Evolutionary conservation across 371 early-diverging fungal species (phyloP), one percentile per base, ranked within the genome.

Genomic region (Blakeslea trispora): DNA sequence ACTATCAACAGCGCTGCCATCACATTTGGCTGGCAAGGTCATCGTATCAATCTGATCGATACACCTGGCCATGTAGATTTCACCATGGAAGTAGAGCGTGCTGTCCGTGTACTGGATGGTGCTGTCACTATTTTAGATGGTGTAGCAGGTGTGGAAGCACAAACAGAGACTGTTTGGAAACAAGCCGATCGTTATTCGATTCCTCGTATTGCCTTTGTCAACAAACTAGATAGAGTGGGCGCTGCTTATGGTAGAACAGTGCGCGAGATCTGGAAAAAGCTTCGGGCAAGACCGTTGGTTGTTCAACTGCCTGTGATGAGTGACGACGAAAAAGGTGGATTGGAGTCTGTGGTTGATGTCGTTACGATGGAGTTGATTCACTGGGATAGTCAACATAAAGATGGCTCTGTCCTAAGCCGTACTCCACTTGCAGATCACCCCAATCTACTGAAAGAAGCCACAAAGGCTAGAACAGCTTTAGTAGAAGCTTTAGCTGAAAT

Each of bases 1-100:
- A 97, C 98, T 0, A 97, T 98, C 62, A 87, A 87, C 35, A 91
- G 94, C 5, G 98, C 99, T 0, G 93, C 96, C 11, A 97, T 96
- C 34, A 95, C 97, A 15, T 91, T 95, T 68, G 88, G 86, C 2
- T 97, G 98, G 98, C 69, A 81, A 17, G 83, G 82, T 41, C 84
- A 91, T 59, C 87, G 85, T 11, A 81, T 97, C 66, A 95, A 97
- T 64, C 64, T 97, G 50, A 95, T 98, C 47, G 98, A 98, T 64
- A 97, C 97, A 4, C 97, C 98, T 0, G 98, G 98, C 0, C 98
- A 97, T 57, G 92, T 93, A 0, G 97, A 98, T 70, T 98, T 98
- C 56, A 96, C 95, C 0, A 87, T 97, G 50, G 98, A 98, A 66
- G 97, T 97, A 0, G 97, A 97, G 65, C 82, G 97, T 1, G 83